Base-by-base conservation (phyloP, 345 rosid genomes). In the Nephelium lappaceum region DNA sequence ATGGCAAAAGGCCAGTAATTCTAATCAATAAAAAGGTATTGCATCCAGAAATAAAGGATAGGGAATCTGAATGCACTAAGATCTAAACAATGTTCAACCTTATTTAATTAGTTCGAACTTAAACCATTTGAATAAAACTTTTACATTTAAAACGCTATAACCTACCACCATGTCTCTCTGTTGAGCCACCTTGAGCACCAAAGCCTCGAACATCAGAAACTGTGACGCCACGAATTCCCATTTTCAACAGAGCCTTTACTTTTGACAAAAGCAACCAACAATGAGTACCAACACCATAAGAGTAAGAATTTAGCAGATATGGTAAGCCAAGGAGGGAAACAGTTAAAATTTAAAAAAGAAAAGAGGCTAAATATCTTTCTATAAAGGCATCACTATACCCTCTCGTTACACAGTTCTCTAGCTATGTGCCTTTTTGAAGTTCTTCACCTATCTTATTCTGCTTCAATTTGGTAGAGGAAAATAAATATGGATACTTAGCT, bases 151-250 rank as follows among this genome's bases (percentile, higher is more conserved):
- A 76, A 49, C 38, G 19, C 1, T 21, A 75, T 16, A 70, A 79
- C 94, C 84, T 82, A 93, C 97, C 98, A 58, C 92, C 95, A 41
- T 89, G 97, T 76, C 95, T 89, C 86, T 94, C 97, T 1, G 89
- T 85, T 57, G 95, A 94, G 67, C 97, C 95, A 49, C 98, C 98
- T 86, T 93, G 94, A 77, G 95, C 89, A 83, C 98, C 95, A 81
- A 92, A 93, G 36, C 98, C 98, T 79, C 93, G 83, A 79, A 93
- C 97, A 86, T 95, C 97, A 74, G 94, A 95, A 72, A 93, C 92
- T 9, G 94, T 95, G 73, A 93, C 97, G 74, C 98, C 97, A 71
- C 97, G 85, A 42, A 92, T 92, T 42, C 97, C 97, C 83, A 95
- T 91, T 75, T 91, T 88, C 77, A 93, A 77, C 78, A 93, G 79